A percentile compares a stretch with the other conserved stretches of the same genome.
phyloP scores from a whole-genome alignment of 2,329 filamentous ascomycete genomes.

The Colletotrichum zoysiae region DNA sequence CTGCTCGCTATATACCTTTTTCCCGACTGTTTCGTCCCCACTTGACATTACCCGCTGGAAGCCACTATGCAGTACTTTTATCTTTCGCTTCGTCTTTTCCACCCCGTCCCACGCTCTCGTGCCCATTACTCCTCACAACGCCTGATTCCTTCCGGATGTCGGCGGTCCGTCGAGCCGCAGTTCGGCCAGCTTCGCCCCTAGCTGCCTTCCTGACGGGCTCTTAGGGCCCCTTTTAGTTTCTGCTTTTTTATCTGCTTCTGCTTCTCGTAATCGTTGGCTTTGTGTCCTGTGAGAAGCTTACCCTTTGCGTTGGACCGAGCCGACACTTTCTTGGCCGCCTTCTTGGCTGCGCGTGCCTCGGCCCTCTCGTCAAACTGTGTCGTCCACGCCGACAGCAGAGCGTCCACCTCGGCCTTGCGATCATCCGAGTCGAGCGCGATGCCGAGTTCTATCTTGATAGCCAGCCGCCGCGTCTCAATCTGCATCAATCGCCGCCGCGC shows the following conservation, averaged over 20 bases:
- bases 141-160: neutral
- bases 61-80: conserved; percentile 17
- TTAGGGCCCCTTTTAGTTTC: conserved; percentile 33
- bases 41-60: conserved; percentile 27
- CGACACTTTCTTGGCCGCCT: conserved; percentile 25
- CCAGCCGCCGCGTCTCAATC: conserved; percentile 32
- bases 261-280: conserved; percentile 23
- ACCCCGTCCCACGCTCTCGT: neutral
- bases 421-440: conserved; percentile 36
- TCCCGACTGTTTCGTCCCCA: neutral
- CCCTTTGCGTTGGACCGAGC: conserved; percentile 26
- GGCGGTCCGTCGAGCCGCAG: conserved; percentile 22
- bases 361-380: conserved; percentile 30
- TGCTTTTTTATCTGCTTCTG: conserved; percentile 41
- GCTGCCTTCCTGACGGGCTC: conserved; percentile 32
- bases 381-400: conserved; percentile 31
- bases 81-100: neutral
- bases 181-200: conserved; percentile 28
- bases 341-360: conserved; percentile 31
- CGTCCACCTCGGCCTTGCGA: conserved; percentile 33
- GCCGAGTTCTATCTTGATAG: conserved; percentile 34
- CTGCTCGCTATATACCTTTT: conserved; percentile 15
- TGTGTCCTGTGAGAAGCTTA: conserved; percentile 37
- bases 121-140: conserved; percentile 1
- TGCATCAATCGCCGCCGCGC: conserved; percentile 37